Evolutionary conservation across 169 alveolate species (phyloP), one percentile per base, ranked within the genome.

Genomic region (Plasmodium fragile): DNA sequence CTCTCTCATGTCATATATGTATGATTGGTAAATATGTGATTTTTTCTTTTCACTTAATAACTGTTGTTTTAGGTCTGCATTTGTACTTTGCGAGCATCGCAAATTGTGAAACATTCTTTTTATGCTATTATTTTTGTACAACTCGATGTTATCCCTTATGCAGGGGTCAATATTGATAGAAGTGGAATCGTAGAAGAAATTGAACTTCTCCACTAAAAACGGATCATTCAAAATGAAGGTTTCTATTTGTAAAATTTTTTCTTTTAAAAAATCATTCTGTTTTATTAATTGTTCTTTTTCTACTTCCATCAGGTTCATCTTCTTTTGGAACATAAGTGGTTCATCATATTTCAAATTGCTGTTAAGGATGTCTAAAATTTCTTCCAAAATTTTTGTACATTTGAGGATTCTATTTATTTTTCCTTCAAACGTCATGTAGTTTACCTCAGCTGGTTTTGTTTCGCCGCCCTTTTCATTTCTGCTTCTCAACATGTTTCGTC

Each of bases 221-320:
- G 94, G 94, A 90, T 90, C 94, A 69, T 43, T 90, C 73, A 90
- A 75, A 90, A 90, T 90, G 73, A 90, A 90, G 30, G 91, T 90
- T 90, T 90, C 94, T 69, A 90, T 90, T 75, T 90, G 84, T 71
- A 90, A 49, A 45, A 90, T 71, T 69, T 90, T 90, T 41, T 90
- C 80, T 90, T 90, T 73, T 90, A 90, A 90, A 70, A 69, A 71
- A 18, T 13, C 22, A 69, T 90, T 90, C 22, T 90, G 92, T 71
- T 11, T 34, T 70, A 43, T 16, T 3, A 90, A 16, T 78, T 89
- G 59, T 36, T 78, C 90, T 49, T 89, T 89, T 89, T 89, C 91
- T 22, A 59, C 53, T 59, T 89, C 72, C 65, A 89, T 77, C n/a
- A 34, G 79, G 18, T 89, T 25, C 28, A 89, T 18, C 30, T 53